Conservation (phyloP, 139 green algal genomes). For the Chlorella sp. region DNA sequence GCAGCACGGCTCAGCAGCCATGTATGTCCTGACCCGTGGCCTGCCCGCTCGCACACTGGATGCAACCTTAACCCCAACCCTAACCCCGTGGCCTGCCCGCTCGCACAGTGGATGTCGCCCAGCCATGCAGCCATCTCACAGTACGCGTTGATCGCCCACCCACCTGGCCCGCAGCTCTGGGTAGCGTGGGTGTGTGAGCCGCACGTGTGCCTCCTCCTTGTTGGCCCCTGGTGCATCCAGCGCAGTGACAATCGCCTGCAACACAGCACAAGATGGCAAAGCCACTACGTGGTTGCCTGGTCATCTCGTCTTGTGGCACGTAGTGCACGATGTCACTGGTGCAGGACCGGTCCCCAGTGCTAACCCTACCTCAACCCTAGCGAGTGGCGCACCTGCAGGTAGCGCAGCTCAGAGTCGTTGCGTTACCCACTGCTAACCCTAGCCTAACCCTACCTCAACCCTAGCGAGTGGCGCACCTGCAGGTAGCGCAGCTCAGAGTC, state of each 20-base stretch:
- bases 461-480: slow-evolving; percentile 12
- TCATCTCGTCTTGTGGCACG: too few species aligned
- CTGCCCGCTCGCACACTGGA: neutral
- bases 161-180: neutral
- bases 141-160: too few species aligned
- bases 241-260: neutral
- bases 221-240: neutral
- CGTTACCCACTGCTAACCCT: neutral
- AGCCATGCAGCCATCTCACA: too few species aligned
- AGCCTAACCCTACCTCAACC: neutral
- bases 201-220: too few species aligned
- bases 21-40: neutral
- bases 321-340: too few species aligned
- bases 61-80: neutral
- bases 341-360: too few species aligned
- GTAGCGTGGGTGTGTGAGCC: neutral
- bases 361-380: neutral
- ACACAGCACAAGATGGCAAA: too few species aligned
- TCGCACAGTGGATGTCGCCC: neutral
- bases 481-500: slow-evolving; percentile 79
- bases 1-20: too few species aligned
- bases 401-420: neutral
- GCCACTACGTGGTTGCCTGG: too few species aligned
- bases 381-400: slow-evolving; percentile 5
- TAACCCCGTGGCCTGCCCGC: neutral